Evolutionary conservation across 768 basidiomycete species (phyloP).

Genomic region (Leccinum incarnatum): DNA sequence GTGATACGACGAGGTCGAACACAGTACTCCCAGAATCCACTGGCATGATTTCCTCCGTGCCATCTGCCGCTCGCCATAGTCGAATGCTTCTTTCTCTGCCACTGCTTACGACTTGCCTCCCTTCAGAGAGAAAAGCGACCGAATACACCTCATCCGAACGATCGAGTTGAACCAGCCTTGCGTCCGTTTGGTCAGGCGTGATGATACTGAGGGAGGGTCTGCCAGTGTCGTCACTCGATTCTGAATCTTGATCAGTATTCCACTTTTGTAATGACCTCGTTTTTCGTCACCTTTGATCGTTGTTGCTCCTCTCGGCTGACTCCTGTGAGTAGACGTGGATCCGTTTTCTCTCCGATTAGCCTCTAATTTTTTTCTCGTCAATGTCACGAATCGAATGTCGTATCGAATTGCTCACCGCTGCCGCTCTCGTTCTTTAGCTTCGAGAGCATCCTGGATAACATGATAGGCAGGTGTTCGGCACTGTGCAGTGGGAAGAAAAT

Average conservation of each 20-base stretch:
- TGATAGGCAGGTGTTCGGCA: background rate
- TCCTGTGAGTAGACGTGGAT: background rate
- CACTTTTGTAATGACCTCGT: background rate
- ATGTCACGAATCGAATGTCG: background rate
- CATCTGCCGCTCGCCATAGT: background rate
- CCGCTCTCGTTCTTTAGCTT: background rate
- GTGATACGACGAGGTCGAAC: background rate
- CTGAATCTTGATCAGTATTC: background rate
- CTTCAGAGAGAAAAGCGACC: background rate
- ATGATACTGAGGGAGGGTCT: background rate
- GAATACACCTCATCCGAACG: background rate
- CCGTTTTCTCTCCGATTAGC: background rate
- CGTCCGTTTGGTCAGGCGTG: background rate
- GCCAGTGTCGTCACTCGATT: background rate
- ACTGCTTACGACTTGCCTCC: background rate
- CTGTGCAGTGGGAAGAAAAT: background rate
- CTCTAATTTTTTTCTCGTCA: background rate
- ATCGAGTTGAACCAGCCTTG: background rate
- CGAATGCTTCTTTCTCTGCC: background rate
- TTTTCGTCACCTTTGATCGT: background rate
- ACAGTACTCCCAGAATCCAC: background rate
- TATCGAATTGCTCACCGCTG: background rate
- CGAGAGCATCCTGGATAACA: background rate
- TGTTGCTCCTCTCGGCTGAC: background rate
- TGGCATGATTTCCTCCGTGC: background rate